Evolutionary conservation across 1,139 yeast species (phyloP).

Genomic region (Pichia sp.): DNA sequence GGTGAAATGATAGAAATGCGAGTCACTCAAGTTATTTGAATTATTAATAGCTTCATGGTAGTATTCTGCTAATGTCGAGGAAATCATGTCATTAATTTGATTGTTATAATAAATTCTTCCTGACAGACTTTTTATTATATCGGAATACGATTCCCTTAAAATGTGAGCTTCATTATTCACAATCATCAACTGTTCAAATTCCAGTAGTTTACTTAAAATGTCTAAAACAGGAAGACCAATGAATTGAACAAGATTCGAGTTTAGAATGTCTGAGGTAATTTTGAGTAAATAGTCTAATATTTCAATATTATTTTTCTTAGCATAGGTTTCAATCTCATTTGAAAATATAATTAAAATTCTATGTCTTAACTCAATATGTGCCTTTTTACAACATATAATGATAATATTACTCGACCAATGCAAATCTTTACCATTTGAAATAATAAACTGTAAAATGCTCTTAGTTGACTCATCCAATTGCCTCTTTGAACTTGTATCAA

Average conservation of each 20-base stretch:
- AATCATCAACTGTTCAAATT: slow-evolving; percentile 48
- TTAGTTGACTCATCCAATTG: slow-evolving; percentile 33
- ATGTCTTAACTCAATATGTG: slow-evolving; percentile 85
- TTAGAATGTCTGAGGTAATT: slow-evolving; percentile 59
- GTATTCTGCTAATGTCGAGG: slow-evolving; percentile 37
- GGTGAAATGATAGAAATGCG: slow-evolving; percentile 16
- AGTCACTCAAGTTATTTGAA: background rate
- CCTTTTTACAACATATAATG: slow-evolving; percentile 65
- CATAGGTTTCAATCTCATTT: slow-evolving; percentile 30
- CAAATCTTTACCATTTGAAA: slow-evolving; percentile 20
- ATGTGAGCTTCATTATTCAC: slow-evolving; percentile 20
- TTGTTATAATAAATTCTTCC: slow-evolving; percentile 72
- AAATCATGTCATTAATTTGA: slow-evolving; percentile 70
- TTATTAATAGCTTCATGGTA: slow-evolving; percentile 13
- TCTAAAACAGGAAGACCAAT: slow-evolving; percentile 89
- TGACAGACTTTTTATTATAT: slow-evolving; percentile 56
- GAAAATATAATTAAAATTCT: slow-evolving; percentile 39
- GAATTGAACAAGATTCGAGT: slow-evolving; percentile 67
- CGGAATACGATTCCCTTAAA: slow-evolving; percentile 28
- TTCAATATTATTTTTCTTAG: slow-evolving; percentile 30
- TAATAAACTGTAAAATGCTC: slow-evolving; percentile 30
- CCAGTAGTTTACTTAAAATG: slow-evolving; percentile 52
- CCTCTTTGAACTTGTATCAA: slow-evolving; percentile 33
- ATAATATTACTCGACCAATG: slow-evolving; percentile 54
- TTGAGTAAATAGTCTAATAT: slow-evolving; percentile 42